These are phyloP conservation scores for Plantago coronopus DNA, from an alignment of 305 asterid species.

Conservation along the genomic window DNA sequence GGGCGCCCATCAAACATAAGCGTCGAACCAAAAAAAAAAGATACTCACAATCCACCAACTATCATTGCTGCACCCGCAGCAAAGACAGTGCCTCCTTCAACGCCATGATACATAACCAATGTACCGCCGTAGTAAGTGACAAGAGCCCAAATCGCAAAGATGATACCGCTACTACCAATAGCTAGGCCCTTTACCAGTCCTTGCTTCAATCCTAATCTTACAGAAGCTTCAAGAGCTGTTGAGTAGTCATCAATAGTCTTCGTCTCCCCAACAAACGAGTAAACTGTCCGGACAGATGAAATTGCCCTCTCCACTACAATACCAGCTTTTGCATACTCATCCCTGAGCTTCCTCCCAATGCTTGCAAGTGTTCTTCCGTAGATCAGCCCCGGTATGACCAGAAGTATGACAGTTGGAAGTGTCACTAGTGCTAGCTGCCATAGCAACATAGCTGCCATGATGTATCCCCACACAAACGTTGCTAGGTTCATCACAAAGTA, in stretches of 20 bases:
- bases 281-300: conserved; percentile 81
- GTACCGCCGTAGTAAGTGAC: conserved; percentile 80
- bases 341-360: conserved; percentile 55
- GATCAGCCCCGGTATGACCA: conserved; percentile 81
- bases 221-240: conserved; percentile 66
- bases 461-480: conserved; percentile 57
- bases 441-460: conserved; percentile 58
- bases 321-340: conserved; percentile 65
- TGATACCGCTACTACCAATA: conserved; percentile 77
- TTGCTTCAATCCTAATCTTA: conserved; percentile 63
- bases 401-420: conserved; percentile 57
- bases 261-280: conserved; percentile 78
- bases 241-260: conserved; percentile 51
- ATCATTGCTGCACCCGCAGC: conserved; percentile 83
- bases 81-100: conserved; percentile 79
- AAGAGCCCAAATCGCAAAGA: conserved; percentile 84
- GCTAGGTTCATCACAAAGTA: conserved; percentile 72
- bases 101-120: conserved; percentile 77
- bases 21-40: too few relatives aligned
- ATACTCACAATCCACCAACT: conserved; percentile 81
- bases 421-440: conserved; percentile 81
- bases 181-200: conserved; percentile 93
- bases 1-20: too few relatives aligned
- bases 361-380: conserved; percentile 77
- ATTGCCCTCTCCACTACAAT: conserved; percentile 72